Percentiles rank a stretch among this genome's conserved stretches.
These are phyloP conservation scores for Blastobotrys aristatus DNA, from an alignment of 1,139 yeast species.

Conservation along the genomic window DNA sequence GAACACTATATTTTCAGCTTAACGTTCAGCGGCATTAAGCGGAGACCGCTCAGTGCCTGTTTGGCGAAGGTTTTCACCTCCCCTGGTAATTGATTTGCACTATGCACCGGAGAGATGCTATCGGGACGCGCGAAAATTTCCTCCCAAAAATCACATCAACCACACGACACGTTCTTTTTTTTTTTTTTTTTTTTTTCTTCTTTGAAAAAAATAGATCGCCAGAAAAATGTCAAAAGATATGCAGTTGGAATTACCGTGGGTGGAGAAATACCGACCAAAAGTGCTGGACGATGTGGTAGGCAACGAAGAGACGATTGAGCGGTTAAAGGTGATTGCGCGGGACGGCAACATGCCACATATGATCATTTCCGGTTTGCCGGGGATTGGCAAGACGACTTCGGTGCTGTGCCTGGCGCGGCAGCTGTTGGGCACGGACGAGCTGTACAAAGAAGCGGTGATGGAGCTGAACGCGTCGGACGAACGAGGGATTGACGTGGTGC, in stretches of 20 bases:
- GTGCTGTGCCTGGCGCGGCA: slow-evolving; percentile 86
- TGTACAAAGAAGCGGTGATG: slow-evolving; percentile 72
- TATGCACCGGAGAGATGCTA: too few relatives aligned
- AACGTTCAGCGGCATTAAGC: too few relatives aligned
- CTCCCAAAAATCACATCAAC: too few relatives aligned
- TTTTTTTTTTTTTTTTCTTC: too few relatives aligned
- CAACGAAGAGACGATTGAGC: slow-evolving; percentile 80
- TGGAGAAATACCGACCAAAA: slow-evolving; percentile 88
- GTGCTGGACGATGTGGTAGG: slow-evolving; percentile 83
- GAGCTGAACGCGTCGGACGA: slow-evolving; percentile 96
- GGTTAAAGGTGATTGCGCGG: slow-evolving; percentile 74
- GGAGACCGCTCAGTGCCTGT: too few relatives aligned
- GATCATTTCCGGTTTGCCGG: slow-evolving; percentile 91
- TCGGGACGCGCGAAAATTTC: too few relatives aligned
- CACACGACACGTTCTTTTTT: too few relatives aligned
- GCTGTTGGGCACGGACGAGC: slow-evolving; percentile 58
- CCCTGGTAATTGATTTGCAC: too few relatives aligned
- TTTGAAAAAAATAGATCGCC: too few relatives aligned
- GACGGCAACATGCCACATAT: slow-evolving; percentile 98
- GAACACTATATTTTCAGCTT: too few relatives aligned
- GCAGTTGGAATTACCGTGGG: slow-evolving; percentile 47
- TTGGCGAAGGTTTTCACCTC: too few relatives aligned
- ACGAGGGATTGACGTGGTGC: slow-evolving; percentile 90
- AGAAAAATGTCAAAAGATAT: neutral
- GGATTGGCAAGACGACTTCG: slow-evolving; percentile 95